Evolutionary conservation across 2,329 filamentous ascomycete genomes (phyloP).

Genomic region (Cucurbitaria berberidis): DNA sequence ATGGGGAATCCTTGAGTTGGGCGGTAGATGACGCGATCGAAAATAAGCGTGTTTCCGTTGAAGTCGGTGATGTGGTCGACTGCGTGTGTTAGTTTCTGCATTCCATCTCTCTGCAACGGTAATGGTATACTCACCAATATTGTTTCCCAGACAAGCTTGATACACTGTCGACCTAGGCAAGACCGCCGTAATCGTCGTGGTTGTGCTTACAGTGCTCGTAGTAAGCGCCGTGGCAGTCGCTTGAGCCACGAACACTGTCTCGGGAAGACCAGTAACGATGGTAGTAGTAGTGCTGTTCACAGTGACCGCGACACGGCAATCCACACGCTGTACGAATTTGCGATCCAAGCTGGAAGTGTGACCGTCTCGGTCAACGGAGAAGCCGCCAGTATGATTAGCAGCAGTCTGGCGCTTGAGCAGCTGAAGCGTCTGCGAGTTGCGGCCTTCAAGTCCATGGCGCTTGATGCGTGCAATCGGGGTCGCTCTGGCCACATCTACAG

Average conservation of each 20-base stretch:
- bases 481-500: slow-evolving; percentile 3
- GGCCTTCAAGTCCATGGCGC: slow-evolving; percentile 17
- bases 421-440: slow-evolving; percentile 5
- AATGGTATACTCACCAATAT: slow-evolving; percentile 29
- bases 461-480: slow-evolving; percentile 25
- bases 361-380: slow-evolving; percentile 20
- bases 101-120: not conserved
- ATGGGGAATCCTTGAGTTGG: slow-evolving; percentile 27
- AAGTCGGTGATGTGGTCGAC: slow-evolving; percentile 27
- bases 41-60: slow-evolving; percentile 20
- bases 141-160: slow-evolving; percentile 30
- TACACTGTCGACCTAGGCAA: slow-evolving; percentile 24
- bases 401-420: slow-evolving; percentile 27
- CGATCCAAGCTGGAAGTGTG: slow-evolving; percentile 13
- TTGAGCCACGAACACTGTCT: slow-evolving; percentile 15
- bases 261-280: slow-evolving; percentile 17
- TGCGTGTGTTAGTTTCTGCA: slow-evolving; percentile 5
- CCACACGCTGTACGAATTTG: slow-evolving; percentile 19
- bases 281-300: slow-evolving; percentile 19
- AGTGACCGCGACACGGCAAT: slow-evolving; percentile 17
- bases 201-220: slow-evolving; percentile 25
- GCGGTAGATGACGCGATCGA: slow-evolving; percentile 31
- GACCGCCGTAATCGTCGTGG: slow-evolving; percentile 18
- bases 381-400: slow-evolving; percentile 21
- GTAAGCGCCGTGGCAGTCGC: slow-evolving; percentile 17